Evolutionary conservation across 768 basidiomycete genomes (phyloP).

Genomic region (Rhizopogon sp.): DNA sequence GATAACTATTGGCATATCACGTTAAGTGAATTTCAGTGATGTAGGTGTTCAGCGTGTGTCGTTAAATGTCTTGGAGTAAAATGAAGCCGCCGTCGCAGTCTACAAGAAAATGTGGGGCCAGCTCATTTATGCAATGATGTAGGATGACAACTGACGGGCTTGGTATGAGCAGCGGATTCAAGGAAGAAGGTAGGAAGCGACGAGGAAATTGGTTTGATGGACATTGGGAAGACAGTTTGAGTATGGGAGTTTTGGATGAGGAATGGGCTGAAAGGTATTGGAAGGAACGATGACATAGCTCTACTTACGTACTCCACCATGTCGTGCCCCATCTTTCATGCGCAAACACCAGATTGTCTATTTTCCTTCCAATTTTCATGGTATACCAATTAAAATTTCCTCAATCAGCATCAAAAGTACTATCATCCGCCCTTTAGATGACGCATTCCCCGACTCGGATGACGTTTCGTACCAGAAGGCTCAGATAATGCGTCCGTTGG

Average conservation of each 20-base stretch:
- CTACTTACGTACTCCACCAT: background rate
- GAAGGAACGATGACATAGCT: background rate
- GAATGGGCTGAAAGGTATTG: constrained; percentile 20
- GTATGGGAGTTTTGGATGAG: constrained; percentile 29
- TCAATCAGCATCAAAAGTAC: constrained; percentile 65
- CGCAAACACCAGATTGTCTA: constrained; percentile 44
- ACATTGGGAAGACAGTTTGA: constrained; percentile 25
- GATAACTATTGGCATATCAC: too few species aligned
- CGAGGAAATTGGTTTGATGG: constrained; percentile 27
- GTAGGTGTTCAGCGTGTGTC: constrained; percentile 28
- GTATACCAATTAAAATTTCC: constrained; percentile 52
- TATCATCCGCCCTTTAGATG: constrained; percentile 62
- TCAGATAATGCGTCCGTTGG: constrained; percentile 67
- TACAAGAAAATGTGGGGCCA: constrained; percentile 27
- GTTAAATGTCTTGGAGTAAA: constrained; percentile 15
- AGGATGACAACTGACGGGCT: background rate
- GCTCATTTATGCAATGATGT: background rate
- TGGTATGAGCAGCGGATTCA: constrained; percentile 22
- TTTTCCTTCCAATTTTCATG: constrained; percentile 80
- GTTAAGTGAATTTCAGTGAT: too few species aligned
- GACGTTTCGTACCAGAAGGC: constrained; percentile 79
- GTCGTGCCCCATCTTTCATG: constrained; percentile 39
- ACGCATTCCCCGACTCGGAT: constrained; percentile 70
- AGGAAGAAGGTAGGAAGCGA: constrained; percentile 26
- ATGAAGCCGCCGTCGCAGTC: constrained; percentile 14